phyloP scores from a whole-genome alignment of 345 rosid genomes.

The Lepidium aucheri region DNA sequence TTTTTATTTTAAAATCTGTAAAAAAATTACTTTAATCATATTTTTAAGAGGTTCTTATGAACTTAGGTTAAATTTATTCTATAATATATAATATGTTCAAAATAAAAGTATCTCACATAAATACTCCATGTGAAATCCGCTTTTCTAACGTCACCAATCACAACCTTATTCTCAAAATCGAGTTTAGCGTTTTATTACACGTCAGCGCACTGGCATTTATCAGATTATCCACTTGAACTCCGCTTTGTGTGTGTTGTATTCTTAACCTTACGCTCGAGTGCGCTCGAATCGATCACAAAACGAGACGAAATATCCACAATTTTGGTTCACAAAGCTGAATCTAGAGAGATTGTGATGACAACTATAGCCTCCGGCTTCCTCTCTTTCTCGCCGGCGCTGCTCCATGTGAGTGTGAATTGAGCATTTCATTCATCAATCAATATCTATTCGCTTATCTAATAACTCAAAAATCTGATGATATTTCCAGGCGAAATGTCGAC shows the following conservation, averaged over 20 bases:
- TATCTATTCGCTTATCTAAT: background rate
- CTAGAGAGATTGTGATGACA: constrained; percentile 12
- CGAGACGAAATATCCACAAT: background rate
- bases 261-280: constrained; percentile 5
- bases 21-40: too few species aligned
- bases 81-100: too few species aligned
- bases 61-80: too few species aligned
- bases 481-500: constrained; percentile 18
- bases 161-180: too few species aligned
- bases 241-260: background rate
- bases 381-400: constrained; percentile 6
- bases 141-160: too few species aligned
- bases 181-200: too few species aligned
- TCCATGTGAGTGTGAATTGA: background rate
- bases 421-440: background rate
- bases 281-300: constrained; percentile 1
- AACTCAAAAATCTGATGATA: background rate
- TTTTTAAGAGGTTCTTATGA: too few species aligned
- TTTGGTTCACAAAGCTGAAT: background rate
- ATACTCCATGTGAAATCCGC: too few species aligned
- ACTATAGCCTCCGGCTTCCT: constrained; percentile 9
- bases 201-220: background rate
- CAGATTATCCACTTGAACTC: background rate
- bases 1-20: too few species aligned
- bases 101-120: too few species aligned